These are phyloP conservation scores for Geotrichum siamense DNA, from an alignment of 1,139 yeast genomes.

Conservation along the genomic window DNA sequence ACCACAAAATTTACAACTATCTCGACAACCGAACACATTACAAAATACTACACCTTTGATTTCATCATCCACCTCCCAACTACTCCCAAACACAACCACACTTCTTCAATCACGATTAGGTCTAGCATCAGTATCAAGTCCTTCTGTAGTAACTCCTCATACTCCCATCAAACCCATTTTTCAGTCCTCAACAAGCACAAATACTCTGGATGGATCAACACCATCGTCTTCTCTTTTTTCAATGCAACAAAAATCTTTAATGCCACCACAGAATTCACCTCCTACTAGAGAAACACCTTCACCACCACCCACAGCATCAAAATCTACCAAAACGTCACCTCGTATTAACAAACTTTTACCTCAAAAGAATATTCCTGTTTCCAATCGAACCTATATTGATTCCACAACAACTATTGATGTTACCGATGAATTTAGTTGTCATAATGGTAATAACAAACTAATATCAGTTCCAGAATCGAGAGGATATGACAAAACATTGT, in stretches of 20 bases:
- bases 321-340: constrained; percentile 10
- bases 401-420: too few relatives aligned
- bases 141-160: constrained; percentile 12
- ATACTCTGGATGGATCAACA: not conserved
- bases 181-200: constrained; percentile 4
- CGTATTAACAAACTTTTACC: too few relatives aligned
- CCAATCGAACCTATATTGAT: too few relatives aligned
- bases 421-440: too few relatives aligned
- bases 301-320: too few relatives aligned
- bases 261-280: too few relatives aligned
- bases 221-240: constrained; percentile 7
- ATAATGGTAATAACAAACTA: too few relatives aligned
- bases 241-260: too few relatives aligned
- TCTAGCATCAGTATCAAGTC: constrained; percentile 3
- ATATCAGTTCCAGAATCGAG: too few relatives aligned
- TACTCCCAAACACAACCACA: not conserved
- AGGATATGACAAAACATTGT: too few relatives aligned
- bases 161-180: constrained; percentile 17
- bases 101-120: constrained; percentile 1
- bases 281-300: too few relatives aligned
- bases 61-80: constrained; percentile 11
- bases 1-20: constrained; percentile 36
- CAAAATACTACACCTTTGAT: constrained; percentile 5
- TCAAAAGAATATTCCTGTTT: too few relatives aligned
- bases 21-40: constrained; percentile 20